Conservation (phyloP, 768 basidiomycete genomes). For the Tulasnella sp. region DNA sequence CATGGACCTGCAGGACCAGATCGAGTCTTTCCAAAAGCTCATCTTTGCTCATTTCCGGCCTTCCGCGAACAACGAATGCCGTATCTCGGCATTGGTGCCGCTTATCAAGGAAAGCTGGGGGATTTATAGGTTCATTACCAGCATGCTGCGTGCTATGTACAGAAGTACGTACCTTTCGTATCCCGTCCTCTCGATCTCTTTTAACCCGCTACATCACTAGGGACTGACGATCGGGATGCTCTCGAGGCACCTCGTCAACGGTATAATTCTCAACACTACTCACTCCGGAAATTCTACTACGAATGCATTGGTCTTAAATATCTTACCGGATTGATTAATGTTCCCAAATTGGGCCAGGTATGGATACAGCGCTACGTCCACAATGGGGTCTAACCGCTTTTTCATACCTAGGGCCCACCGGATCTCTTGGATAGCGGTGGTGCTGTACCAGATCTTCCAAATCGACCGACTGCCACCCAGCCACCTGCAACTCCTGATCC, state of each 20-base stretch:
- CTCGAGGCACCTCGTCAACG: conserved; percentile 82
- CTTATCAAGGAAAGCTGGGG: conserved; percentile 99
- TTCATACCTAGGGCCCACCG: conserved; percentile 75
- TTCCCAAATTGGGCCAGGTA: conserved; percentile 92
- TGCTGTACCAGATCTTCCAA: conserved; percentile 31
- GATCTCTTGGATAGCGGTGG: conserved; percentile 72
- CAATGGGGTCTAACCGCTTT: neutral
- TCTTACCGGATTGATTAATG: conserved; percentile 93
- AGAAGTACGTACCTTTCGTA: conserved; percentile 47
- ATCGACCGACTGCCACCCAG: conserved; percentile 23
- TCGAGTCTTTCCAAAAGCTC: conserved; percentile 97
- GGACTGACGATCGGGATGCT: conserved; percentile 81
- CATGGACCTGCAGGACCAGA: conserved; percentile 97
- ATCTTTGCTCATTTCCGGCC: conserved; percentile 91
- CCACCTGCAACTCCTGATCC: conserved; percentile 60
- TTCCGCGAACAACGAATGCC: conserved; percentile 91
- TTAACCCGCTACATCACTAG: conserved; percentile 37
- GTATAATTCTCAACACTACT: conserved; percentile 85
- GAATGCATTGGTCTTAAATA: conserved; percentile 99
- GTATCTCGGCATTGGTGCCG: conserved; percentile 91
- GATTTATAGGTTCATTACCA: conserved; percentile 97
- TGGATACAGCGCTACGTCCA: neutral
- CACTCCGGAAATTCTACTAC: conserved; percentile 94
- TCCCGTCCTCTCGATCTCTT: neutral
- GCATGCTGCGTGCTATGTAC: conserved; percentile 97